Evolutionary conservation across 306 rosid genomes (phyloP).

Genomic region (Vigna nakashimae): DNA sequence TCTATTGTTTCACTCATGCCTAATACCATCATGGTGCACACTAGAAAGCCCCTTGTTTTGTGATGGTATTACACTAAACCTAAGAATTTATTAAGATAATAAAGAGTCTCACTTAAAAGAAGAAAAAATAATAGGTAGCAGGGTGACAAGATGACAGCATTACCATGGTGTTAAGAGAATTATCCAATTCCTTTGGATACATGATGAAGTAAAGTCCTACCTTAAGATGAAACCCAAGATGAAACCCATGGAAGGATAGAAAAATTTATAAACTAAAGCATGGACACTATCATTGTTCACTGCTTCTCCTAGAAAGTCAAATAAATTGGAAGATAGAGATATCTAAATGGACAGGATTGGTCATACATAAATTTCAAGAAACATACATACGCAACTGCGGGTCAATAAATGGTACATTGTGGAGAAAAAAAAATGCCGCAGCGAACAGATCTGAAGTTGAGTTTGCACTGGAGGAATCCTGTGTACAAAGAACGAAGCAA

Average conservation of each 20-base stretch:
- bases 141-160: background rate
- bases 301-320: background rate
- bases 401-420: background rate
- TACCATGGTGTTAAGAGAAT: background rate
- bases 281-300: background rate
- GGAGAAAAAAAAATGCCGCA: background rate
- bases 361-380: background rate
- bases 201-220: slow-evolving; percentile 6
- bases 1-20: background rate
- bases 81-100: background rate
- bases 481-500: background rate
- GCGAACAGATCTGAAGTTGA: background rate
- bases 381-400: background rate
- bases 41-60: background rate
- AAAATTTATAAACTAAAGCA: slow-evolving; percentile 7
- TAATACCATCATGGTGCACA: background rate
- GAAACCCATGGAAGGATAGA: slow-evolving; percentile 2
- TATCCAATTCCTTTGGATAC: slow-evolving; percentile 19
- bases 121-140: background rate
- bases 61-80: background rate
- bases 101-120: background rate
- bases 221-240: background rate
- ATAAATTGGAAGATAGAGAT: background rate
- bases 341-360: background rate
- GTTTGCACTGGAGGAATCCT: background rate